These are phyloP conservation scores for Phytophthora sp. DNA, from an alignment of 352 stramenopile species.

Conservation along the genomic window DNA sequence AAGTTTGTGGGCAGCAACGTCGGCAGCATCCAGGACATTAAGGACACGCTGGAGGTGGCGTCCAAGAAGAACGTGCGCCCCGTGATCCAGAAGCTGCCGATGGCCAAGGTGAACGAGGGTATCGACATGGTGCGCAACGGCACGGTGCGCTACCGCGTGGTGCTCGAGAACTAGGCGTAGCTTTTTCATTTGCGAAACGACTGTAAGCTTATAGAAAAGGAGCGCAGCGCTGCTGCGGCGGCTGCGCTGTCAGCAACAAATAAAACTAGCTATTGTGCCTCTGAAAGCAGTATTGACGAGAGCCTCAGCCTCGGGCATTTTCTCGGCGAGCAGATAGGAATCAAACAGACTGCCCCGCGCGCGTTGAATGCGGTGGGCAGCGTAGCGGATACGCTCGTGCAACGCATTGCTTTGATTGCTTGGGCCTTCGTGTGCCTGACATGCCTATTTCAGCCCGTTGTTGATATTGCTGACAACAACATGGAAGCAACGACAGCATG, in stretches of 20 bases:
- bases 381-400: too few relatives aligned
- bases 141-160: slow-evolving; percentile 55
- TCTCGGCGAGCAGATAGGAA: too few relatives aligned
- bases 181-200: neutral
- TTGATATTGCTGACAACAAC: too few relatives aligned
- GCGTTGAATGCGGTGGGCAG: too few relatives aligned
- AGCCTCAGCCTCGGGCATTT: too few relatives aligned
- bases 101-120: slow-evolving; percentile 49
- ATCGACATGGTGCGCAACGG: slow-evolving; percentile 51
- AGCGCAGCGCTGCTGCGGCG: too few relatives aligned
- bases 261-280: neutral
- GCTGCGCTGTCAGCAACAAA: neutral
- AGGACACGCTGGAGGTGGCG: slow-evolving; percentile 88
- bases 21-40: slow-evolving; percentile 56
- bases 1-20: slow-evolving; percentile 67
- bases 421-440: too few relatives aligned
- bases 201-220: slow-evolving; percentile 9
- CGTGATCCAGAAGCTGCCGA: slow-evolving; percentile 57
- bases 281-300: too few relatives aligned
- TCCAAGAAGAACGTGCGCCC: slow-evolving; percentile 69
- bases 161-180: slow-evolving; percentile 47
- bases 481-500: too few relatives aligned
- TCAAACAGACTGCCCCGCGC: too few relatives aligned
- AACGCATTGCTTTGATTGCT: too few relatives aligned
- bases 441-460: too few relatives aligned